These are phyloP conservation scores for Aspergillus egyptiacus DNA, from an alignment of 495 filamentous ascomycete species.

Conservation along the genomic window DNA sequence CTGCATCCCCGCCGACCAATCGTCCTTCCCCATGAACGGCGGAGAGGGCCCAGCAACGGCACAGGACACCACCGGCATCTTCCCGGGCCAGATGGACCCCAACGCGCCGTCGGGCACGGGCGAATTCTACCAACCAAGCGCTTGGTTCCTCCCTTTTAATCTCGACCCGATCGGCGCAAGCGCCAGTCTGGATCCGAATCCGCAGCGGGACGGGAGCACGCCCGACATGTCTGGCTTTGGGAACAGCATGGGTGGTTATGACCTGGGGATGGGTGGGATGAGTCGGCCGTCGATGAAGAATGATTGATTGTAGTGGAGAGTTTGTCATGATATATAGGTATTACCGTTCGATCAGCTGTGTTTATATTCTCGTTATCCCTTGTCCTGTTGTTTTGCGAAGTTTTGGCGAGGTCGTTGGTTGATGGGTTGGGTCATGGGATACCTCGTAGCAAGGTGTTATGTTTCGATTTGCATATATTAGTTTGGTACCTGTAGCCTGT, in stretches of 20 bases:
- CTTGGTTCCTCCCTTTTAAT: constrained; percentile 96
- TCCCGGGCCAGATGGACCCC: constrained; percentile 35
- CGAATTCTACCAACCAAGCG: constrained; percentile 53
- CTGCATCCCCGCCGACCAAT: constrained; percentile 27
- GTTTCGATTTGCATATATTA: too few species aligned
- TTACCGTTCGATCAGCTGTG: too few species aligned
- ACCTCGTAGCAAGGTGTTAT: too few species aligned
- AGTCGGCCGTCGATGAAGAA: constrained; percentile 12
- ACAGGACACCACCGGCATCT: constrained; percentile 26
- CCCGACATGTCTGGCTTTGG: constrained; percentile 25
- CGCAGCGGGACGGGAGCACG: constrained; percentile 10
- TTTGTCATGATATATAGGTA: too few species aligned
- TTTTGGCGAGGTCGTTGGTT: too few species aligned
- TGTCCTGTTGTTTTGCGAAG: too few species aligned
- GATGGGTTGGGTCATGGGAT: too few species aligned
- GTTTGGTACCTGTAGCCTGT: too few species aligned
- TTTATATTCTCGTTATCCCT: too few species aligned
- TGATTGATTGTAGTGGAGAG: too few species aligned
- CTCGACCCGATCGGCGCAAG: constrained; percentile 54
- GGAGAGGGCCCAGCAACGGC: constrained; percentile 4
- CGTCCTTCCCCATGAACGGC: constrained; percentile 27
- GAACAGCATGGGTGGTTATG: constrained; percentile 26
- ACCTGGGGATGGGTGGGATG: constrained; percentile 24
- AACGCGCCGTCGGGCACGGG: constrained; percentile 36
- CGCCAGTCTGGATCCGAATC: constrained; percentile 16